Conservation (phyloP, 2,329 filamentous ascomycete species). For the Salinomyces thailandicus region DNA sequence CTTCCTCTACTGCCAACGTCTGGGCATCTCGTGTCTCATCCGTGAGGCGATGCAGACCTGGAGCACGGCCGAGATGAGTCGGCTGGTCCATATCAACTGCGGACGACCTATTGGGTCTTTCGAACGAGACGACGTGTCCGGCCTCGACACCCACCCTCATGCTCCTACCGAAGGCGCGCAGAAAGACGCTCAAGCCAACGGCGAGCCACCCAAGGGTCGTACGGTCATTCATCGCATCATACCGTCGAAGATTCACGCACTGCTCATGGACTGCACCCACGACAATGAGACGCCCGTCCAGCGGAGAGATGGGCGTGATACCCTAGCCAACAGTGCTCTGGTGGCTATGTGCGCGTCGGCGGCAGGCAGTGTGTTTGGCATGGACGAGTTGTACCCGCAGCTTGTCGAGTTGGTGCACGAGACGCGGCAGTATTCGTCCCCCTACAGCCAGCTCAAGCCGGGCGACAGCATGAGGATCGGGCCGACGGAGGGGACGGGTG, state of each 20-base stretch:
- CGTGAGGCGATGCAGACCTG: conserved; percentile 98
- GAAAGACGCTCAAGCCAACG: conserved; percentile 17
- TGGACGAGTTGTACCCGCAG: conserved; percentile 90
- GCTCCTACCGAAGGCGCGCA: conserved; percentile 15
- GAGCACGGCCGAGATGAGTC: conserved; percentile 86
- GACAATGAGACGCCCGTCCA: conserved; percentile 95
- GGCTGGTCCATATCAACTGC: conserved; percentile 85
- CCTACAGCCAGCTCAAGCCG: conserved; percentile 48
- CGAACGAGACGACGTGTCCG: conserved; percentile 76
- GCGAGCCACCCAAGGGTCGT: conserved; percentile 28
- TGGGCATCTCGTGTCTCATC: conserved; percentile 85
- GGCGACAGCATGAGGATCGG: conserved; percentile 49
- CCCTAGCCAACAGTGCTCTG: conserved; percentile 82
- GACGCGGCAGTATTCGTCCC: conserved; percentile 69
- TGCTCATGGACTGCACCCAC: conserved; percentile 99
- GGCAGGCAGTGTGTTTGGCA: conserved; percentile 93
- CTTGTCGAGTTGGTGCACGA: conserved; percentile 90
- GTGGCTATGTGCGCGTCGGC: conserved; percentile 94
- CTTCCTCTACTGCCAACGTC: conserved; percentile 85
- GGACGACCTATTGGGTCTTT: conserved; percentile 95
- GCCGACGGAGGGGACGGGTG: conserved; percentile 73
- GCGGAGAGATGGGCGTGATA: conserved; percentile 88
- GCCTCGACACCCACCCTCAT: conserved; percentile 39
- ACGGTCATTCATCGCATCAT: conserved; percentile 73
- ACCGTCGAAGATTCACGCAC: conserved; percentile 76